Evolutionary conservation across 2,329 filamentous ascomycete species (phyloP).

Genomic region (Aureobasidium sp.): DNA sequence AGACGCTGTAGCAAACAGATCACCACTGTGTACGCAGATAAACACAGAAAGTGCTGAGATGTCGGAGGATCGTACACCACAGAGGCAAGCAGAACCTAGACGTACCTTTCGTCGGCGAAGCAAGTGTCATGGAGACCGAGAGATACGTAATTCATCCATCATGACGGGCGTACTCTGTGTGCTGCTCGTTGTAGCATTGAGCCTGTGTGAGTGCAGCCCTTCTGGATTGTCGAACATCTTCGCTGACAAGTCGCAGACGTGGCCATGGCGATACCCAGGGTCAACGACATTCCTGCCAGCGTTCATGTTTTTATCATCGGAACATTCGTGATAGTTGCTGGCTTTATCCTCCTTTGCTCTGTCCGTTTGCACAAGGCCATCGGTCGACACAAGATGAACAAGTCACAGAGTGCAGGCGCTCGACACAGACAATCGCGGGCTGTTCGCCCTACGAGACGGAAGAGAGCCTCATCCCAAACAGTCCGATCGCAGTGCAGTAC

Average conservation of each 20-base stretch:
- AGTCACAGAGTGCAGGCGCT: neutral
- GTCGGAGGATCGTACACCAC: neutral
- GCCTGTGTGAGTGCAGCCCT: neutral
- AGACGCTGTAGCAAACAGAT: neutral
- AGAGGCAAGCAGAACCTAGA: neutral
- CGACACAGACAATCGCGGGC: neutral
- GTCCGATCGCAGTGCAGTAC: conserved; percentile 5
- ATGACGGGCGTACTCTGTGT: neutral
- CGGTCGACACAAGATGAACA: neutral
- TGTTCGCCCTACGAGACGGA: neutral
- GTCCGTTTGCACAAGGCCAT: neutral
- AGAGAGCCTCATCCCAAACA: conserved; percentile 3
- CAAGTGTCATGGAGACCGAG: neutral
- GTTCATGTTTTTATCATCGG: neutral
- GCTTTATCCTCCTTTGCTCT: neutral
- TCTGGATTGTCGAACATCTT: neutral
- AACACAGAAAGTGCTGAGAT: neutral
- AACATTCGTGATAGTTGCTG: neutral
- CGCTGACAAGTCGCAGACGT: neutral
- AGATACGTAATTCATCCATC: neutral
- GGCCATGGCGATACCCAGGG: neutral
- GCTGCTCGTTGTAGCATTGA: neutral
- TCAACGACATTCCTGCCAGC: neutral
- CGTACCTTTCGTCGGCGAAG: neutral
- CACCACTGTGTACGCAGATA: neutral